Evolutionary conservation across 169 alveolate genomes (phyloP).

Genomic region (Condylostoma magnum): DNA sequence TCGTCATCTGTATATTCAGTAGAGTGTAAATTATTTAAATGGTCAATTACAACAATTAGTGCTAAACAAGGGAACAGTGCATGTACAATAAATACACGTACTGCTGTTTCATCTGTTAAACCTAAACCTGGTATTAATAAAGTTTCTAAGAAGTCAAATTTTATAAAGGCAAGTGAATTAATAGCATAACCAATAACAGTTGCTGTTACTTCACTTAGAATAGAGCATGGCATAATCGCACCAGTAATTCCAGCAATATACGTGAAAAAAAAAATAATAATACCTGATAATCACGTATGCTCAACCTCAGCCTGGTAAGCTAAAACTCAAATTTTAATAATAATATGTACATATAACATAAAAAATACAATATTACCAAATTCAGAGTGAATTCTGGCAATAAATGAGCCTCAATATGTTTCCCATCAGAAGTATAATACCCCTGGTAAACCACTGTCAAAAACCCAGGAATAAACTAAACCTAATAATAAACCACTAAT

Average conservation of each 20-base stretch:
- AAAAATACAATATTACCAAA: constrained; percentile 19
- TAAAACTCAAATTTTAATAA: not conserved
- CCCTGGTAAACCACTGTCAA: constrained; percentile 16
- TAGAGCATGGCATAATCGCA: constrained; percentile 21
- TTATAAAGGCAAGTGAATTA: not conserved
- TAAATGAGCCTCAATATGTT: not conserved
- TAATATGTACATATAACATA: constrained; percentile 1
- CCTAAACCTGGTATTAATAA: constrained; percentile 10
- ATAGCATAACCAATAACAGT: constrained; percentile 21
- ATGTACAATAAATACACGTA: not conserved
- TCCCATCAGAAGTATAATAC: constrained; percentile 7
- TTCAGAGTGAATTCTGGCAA: constrained; percentile 13
- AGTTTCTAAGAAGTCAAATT: constrained; percentile 1
- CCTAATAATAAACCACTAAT: not conserved
- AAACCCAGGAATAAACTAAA: not conserved
- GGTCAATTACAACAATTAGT: not conserved
- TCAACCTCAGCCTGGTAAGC: constrained; percentile 10
- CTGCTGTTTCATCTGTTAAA: constrained; percentile 3
- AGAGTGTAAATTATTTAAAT: not conserved
- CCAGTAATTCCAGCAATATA: constrained; percentile 18
- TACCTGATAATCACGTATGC: constrained; percentile 10
- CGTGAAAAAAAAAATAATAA: not conserved
- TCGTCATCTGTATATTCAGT: constrained; percentile 23
- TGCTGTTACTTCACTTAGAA: constrained; percentile 9
- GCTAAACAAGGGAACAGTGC: not conserved